Conservation (phyloP, 176 grass and related monocot species). For the Pharus latifolius region DNA sequence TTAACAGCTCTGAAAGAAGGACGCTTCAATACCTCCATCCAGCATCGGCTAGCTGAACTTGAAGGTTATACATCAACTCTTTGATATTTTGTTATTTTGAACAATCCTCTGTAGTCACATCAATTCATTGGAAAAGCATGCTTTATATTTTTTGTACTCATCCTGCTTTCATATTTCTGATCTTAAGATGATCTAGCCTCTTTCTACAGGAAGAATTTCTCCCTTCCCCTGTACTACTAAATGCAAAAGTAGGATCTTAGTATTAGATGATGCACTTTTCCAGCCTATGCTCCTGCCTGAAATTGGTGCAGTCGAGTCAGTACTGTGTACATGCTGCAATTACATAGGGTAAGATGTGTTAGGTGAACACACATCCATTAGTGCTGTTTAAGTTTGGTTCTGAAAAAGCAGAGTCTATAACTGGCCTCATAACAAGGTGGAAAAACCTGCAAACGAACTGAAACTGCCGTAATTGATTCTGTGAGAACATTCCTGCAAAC, state of each 20-base stretch:
- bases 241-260: too few relatives aligned
- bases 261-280: too few relatives aligned
- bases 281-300: too few relatives aligned
- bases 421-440: neutral
- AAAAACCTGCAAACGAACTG: neutral
- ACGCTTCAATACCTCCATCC: conserved; percentile 65
- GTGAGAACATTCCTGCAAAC: neutral
- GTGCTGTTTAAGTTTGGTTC: neutral
- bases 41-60: conserved; percentile 80
- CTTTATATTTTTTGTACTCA: neutral
- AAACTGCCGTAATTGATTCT: neutral
- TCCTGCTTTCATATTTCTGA: neutral
- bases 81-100: conserved; percentile 18
- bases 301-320: too few relatives aligned
- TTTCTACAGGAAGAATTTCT: neutral
- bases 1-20: conserved; percentile 60
- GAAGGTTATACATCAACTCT: conserved; percentile 53
- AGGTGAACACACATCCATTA: too few relatives aligned
- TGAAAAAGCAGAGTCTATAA: neutral
- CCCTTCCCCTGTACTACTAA: too few relatives aligned
- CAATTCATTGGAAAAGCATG: neutral
- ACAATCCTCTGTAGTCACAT: neutral
- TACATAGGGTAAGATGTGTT: too few relatives aligned
- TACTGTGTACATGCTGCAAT: too few relatives aligned
- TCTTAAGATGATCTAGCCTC: neutral